Evolutionary conservation across 805 yeast genomes (phyloP).

Genomic region (Teunomyces cretensis): DNA sequence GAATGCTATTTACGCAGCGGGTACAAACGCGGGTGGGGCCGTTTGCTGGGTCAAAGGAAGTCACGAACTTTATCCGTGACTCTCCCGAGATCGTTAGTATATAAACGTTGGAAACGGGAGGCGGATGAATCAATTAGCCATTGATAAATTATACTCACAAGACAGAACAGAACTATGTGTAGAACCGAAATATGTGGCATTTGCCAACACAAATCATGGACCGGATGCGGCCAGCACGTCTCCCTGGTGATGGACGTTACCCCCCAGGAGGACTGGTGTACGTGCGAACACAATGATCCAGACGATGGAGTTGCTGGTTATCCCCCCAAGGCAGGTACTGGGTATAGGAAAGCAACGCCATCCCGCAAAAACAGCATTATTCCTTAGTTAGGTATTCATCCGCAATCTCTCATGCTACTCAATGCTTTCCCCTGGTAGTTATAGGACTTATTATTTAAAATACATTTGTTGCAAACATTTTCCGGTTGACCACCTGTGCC

Average conservation of each 20-base stretch:
- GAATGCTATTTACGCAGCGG: constrained; percentile 1
- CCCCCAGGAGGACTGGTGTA: constrained; percentile 51
- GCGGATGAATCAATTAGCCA: not conserved
- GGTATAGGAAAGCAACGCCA: constrained; percentile 21
- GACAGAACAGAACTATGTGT: constrained; percentile 26
- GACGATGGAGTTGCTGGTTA: constrained; percentile 30
- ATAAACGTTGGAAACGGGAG: not conserved
- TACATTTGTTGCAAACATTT: not conserved
- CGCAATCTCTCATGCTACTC: not conserved
- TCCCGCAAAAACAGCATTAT: constrained; percentile 4
- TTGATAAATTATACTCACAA: not conserved
- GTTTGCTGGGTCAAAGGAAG: constrained; percentile 3
- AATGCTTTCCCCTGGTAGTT: not conserved
- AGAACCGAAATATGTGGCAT: constrained; percentile 37
- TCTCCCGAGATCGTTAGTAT: not conserved
- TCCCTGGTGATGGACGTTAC: constrained; percentile 54
- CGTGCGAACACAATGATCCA: constrained; percentile 48
- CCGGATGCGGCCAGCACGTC: constrained; percentile 62
- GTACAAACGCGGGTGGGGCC: constrained; percentile 1
- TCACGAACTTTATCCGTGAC: not conserved
- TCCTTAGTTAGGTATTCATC: not conserved
- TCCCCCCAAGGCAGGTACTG: constrained; percentile 68
- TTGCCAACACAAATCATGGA: constrained; percentile 52
- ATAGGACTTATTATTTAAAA: too few relatives aligned
- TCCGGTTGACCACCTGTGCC: too few relatives aligned